A percentile compares a stretch with the other conserved stretches of the same genome.
Evolutionary conservation across 1,284 basidiomycete species (phyloP).

Genomic region (Ceratobasidium sp.): DNA sequence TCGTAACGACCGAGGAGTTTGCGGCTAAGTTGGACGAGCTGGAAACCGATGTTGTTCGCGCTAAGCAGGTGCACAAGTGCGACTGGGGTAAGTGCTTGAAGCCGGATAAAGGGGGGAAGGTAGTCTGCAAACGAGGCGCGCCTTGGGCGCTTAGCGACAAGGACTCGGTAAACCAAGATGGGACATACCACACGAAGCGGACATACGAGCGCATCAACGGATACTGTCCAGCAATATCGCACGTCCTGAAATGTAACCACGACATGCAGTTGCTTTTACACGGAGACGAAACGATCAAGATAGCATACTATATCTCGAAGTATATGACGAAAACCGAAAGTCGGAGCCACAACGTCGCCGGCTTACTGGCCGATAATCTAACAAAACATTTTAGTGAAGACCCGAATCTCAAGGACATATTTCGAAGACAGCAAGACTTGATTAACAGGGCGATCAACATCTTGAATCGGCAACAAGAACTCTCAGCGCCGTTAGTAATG

Average conservation of each 20-base stretch:
- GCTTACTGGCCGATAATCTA: conserved; percentile 26
- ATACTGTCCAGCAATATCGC: conserved; percentile 55
- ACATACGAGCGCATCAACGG: conserved; percentile 54
- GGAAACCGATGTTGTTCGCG: neutral
- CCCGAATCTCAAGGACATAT: neutral
- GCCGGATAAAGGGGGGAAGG: conserved; percentile 50
- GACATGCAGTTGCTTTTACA: conserved; percentile 56
- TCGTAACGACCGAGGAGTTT: neutral
- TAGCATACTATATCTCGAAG: conserved; percentile 39
- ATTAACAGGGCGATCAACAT: conserved; percentile 42
- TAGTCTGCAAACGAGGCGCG: conserved; percentile 59
- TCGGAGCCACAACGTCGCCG: conserved; percentile 52
- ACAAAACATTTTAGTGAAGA: neutral
- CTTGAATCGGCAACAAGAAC: conserved; percentile 43
- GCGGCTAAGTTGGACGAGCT: neutral
- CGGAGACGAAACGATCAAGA: conserved; percentile 18
- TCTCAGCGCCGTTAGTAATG: conserved; percentile 41
- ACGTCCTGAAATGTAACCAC: conserved; percentile 56
- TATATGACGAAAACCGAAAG: conserved; percentile 55
- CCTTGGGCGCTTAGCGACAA: conserved; percentile 55
- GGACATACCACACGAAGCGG: conserved; percentile 33
- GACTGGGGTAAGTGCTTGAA: conserved; percentile 52
- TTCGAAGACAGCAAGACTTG: conserved; percentile 3
- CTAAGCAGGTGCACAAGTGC: conserved; percentile 51
- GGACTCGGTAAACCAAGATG: conserved; percentile 51